A percentile compares a stretch with the other conserved stretches of the same genome.
phyloP scores from a whole-genome alignment of 768 basidiomycete species.

The Nidula microcarpa region DNA sequence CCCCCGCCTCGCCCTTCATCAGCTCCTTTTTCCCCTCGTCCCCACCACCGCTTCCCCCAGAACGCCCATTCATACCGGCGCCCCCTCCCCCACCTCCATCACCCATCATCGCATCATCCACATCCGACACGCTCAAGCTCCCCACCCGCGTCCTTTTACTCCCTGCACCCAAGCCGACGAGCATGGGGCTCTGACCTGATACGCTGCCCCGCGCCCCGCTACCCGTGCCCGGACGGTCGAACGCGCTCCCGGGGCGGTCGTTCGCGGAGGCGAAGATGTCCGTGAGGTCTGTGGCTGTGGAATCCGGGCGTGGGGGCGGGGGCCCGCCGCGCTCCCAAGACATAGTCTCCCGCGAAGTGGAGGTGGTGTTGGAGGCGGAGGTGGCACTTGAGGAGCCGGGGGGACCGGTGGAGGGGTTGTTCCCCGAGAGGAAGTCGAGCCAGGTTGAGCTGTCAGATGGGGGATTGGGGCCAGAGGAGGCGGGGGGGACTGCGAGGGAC shows the following conservation, averaged over 20 bases:
- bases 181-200: no score
- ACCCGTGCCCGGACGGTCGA: background rate
- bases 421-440: slow-evolving; percentile 26
- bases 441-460: slow-evolving; percentile 12
- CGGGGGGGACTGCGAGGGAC: slow-evolving; percentile 3
- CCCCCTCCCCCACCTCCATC: no score
- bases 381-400: slow-evolving; percentile 3
- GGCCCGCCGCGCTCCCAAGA: slow-evolving; percentile 26
- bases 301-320: no score
- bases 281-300: background rate
- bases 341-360: slow-evolving; percentile 13
- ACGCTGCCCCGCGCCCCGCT: background rate
- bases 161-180: background rate
- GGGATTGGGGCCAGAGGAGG: slow-evolving; percentile 10
- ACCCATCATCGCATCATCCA: background rate
- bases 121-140: background rate
- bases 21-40: no score
- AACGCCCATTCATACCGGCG: no score
- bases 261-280: background rate
- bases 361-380: slow-evolving; percentile 4
- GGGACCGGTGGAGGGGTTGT: slow-evolving; percentile 8
- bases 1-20: no score
- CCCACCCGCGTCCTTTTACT: background rate
- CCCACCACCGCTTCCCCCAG: no score
- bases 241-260: background rate